A percentile compares a stretch with the other conserved stretches of the same genome.
phyloP scores from a whole-genome alignment of 2,329 filamentous ascomycete species.

The Ophiocordyceps robertsii region DNA sequence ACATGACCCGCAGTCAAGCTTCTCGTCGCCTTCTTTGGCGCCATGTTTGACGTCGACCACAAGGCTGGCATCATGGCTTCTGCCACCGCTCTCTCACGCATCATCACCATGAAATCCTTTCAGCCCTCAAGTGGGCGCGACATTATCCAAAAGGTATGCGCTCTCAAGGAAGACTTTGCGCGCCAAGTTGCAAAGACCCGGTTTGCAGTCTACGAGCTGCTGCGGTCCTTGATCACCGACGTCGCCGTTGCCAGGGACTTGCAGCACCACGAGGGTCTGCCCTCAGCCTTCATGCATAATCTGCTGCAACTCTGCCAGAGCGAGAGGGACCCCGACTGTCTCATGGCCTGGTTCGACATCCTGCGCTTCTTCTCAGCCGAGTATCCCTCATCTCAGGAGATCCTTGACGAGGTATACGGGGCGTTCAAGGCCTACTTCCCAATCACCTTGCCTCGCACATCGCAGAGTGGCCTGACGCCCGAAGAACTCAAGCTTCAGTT shows the following conservation, averaged over 20 bases:
- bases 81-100: slow-evolving; percentile 34
- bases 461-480: slow-evolving; percentile 38
- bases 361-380: slow-evolving; percentile 29
- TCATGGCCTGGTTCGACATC: slow-evolving; percentile 43
- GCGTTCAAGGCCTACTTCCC: slow-evolving; percentile 48
- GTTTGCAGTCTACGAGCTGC: slow-evolving; percentile 36
- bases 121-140: slow-evolving; percentile 31
- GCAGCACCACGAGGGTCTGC: slow-evolving; percentile 25
- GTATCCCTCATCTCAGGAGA: slow-evolving; percentile 30
- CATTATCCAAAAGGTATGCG: slow-evolving; percentile 35
- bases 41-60: slow-evolving; percentile 45
- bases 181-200: slow-evolving; percentile 38
- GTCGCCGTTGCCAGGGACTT: slow-evolving; percentile 28
- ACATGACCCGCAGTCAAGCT: slow-evolving; percentile 23
- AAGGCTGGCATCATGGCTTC: slow-evolving; percentile 44
- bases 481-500: slow-evolving; percentile 41
- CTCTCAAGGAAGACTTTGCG: slow-evolving; percentile 42
- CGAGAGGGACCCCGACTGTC: slow-evolving; percentile 43
- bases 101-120: slow-evolving; percentile 37
- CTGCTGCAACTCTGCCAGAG: slow-evolving; percentile 37
- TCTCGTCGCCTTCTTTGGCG: slow-evolving; percentile 39
- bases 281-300: slow-evolving; percentile 32
- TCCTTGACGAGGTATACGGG: slow-evolving; percentile 37
- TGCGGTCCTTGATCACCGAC: slow-evolving; percentile 29
- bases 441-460: slow-evolving; percentile 38